Conservation (phyloP, 2,329 filamentous ascomycete species). For the Aureobasidium musti region DNA sequence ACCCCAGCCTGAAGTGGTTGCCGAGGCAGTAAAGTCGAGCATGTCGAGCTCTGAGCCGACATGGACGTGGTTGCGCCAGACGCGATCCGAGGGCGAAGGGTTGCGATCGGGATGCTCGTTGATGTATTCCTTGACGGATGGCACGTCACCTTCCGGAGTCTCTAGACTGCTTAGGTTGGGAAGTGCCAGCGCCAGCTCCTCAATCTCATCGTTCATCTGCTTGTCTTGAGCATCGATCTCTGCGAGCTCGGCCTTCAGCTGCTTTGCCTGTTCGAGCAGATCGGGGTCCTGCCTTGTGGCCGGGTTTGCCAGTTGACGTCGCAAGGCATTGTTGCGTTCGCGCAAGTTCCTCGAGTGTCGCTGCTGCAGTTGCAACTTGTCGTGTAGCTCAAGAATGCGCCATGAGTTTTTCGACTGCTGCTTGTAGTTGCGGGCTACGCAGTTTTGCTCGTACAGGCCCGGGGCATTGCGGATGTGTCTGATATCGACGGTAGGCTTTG, state of each 20-base stretch:
- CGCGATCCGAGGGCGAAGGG: constrained; percentile 44
- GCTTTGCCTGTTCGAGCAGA: constrained; percentile 64
- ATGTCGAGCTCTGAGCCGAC: constrained; percentile 84
- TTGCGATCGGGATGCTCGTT: constrained; percentile 63
- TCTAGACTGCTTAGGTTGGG: constrained; percentile 81
- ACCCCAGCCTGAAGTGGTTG: constrained; percentile 86
- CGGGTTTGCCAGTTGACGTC: constrained; percentile 34
- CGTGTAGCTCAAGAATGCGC: constrained; percentile 55
- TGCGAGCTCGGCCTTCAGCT: constrained; percentile 64
- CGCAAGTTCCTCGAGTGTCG: constrained; percentile 61
- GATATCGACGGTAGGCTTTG: constrained; percentile 77
- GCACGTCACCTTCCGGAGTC: constrained; percentile 70
- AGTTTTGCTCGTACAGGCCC: constrained; percentile 78
- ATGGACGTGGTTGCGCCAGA: constrained; percentile 76
- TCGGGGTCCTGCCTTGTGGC: constrained; percentile 22
- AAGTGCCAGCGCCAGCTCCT: constrained; percentile 71
- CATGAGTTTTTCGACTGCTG: constrained; percentile 55
- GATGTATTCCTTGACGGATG: constrained; percentile 72
- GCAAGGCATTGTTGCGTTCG: constrained; percentile 65
- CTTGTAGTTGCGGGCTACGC: constrained; percentile 79
- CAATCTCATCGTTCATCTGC: constrained; percentile 65
- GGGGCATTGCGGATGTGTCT: constrained; percentile 88
- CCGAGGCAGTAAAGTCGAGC: constrained; percentile 83
- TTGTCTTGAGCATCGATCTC: constrained; percentile 64
- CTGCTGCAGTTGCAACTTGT: constrained; percentile 55